These are phyloP conservation scores for Epichloe gansuensis DNA, from an alignment of 2,329 filamentous ascomycete species.

Conservation along the genomic window DNA sequence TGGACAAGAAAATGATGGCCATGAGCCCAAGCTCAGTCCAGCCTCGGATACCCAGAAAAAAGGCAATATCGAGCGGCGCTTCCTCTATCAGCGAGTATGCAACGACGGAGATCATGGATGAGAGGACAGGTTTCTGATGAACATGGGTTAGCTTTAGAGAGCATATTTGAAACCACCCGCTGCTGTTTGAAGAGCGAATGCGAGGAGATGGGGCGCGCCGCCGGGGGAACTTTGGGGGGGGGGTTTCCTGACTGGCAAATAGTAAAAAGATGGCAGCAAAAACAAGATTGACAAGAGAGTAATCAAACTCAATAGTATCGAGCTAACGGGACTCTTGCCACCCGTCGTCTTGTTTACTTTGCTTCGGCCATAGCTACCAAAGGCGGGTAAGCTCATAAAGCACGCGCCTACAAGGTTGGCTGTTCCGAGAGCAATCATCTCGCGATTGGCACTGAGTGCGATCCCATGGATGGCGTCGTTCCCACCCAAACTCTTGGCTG, in stretches of 20 bases:
- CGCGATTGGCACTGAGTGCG: slow-evolving; percentile 77
- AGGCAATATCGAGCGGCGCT: slow-evolving; percentile 75
- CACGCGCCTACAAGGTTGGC: slow-evolving; percentile 86
- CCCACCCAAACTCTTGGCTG: slow-evolving; percentile 75
- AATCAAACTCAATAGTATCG: slow-evolving; percentile 71
- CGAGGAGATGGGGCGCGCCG: background rate
- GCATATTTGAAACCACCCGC: background rate
- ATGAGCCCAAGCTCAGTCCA: slow-evolving; percentile 81
- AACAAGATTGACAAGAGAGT: slow-evolving; percentile 71
- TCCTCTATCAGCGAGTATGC: slow-evolving; percentile 93
- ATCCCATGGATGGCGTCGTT: slow-evolving; percentile 62
- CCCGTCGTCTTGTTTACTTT: slow-evolving; percentile 92
- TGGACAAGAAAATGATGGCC: slow-evolving; percentile 76
- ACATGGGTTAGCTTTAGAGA: background rate
- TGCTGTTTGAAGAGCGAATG: background rate
- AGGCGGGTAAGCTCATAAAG: slow-evolving; percentile 85
- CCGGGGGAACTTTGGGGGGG: background rate
- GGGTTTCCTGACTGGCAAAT: slow-evolving; percentile 59
- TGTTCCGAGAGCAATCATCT: slow-evolving; percentile 80
- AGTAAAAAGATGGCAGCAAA: slow-evolving; percentile 84
- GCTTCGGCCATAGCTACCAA: slow-evolving; percentile 90
- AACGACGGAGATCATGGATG: slow-evolving; percentile 87
- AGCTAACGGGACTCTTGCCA: slow-evolving; percentile 86
- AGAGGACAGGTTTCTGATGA: slow-evolving; percentile 82
- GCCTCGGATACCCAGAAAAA: slow-evolving; percentile 82